These are phyloP conservation scores for Candida bentonensis DNA, from an alignment of 805 yeast species.

Conservation along the genomic window DNA sequence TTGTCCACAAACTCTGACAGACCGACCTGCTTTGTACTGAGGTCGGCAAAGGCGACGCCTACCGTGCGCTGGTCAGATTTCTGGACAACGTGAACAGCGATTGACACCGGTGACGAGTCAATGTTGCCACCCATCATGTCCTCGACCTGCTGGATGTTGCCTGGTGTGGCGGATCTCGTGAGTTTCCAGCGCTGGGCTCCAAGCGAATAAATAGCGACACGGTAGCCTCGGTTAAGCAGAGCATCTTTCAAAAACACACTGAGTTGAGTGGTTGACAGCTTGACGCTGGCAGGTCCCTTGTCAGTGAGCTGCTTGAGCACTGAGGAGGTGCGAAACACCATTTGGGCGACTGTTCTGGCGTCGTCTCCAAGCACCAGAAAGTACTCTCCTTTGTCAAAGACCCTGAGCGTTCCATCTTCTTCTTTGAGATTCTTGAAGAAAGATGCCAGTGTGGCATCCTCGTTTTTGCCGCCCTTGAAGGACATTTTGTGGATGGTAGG, in stretches of 20 bases:
- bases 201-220: slow-evolving; percentile 67
- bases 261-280: slow-evolving; percentile 65
- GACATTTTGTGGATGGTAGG: background rate
- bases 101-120: slow-evolving; percentile 38
- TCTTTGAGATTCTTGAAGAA: slow-evolving; percentile 13
- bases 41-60: slow-evolving; percentile 72
- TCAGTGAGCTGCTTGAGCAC: slow-evolving; percentile 43
- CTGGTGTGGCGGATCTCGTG: slow-evolving; percentile 68
- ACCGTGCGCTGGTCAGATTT: slow-evolving; percentile 34
- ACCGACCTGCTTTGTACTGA: slow-evolving; percentile 51
- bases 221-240: slow-evolving; percentile 55
- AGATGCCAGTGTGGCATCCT: slow-evolving; percentile 25
- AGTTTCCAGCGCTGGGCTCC: slow-evolving; percentile 34
- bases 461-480: slow-evolving; percentile 21
- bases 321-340: slow-evolving; percentile 68
- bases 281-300: slow-evolving; percentile 27
- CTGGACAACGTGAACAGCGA: slow-evolving; percentile 33
- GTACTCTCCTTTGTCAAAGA: slow-evolving; percentile 74
- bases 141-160: slow-evolving; percentile 69
- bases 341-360: slow-evolving; percentile 71
- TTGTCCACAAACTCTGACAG: slow-evolving; percentile 73
- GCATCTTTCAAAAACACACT: slow-evolving; percentile 49
- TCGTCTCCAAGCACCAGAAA: slow-evolving; percentile 63
- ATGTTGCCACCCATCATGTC: slow-evolving; percentile 41
- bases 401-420: slow-evolving; percentile 30